Evolutionary conservation across 2,329 filamentous ascomycete species (phyloP).

Genomic region (Exophiala phaeomuriformis): DNA sequence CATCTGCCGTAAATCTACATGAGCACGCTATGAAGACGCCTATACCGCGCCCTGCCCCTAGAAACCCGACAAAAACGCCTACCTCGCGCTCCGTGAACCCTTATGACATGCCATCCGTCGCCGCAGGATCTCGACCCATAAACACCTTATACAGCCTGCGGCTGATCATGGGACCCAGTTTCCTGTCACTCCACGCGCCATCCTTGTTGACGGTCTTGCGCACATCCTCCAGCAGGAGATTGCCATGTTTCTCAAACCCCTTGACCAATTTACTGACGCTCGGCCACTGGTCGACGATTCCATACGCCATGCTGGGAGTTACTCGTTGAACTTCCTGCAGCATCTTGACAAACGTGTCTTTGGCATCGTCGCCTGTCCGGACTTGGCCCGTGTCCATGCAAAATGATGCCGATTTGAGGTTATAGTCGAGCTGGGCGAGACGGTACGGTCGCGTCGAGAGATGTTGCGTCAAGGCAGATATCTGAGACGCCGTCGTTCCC

Average conservation of each 20-base stretch:
- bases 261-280: slow-evolving; percentile 52
- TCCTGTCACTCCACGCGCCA: slow-evolving; percentile 39
- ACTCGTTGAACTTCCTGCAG: slow-evolving; percentile 66
- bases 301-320: slow-evolving; percentile 64
- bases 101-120: slow-evolving; percentile 35
- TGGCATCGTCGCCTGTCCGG: slow-evolving; percentile 52
- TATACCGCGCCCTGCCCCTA: no score
- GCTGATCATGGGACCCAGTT: slow-evolving; percentile 43
- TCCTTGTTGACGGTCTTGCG: slow-evolving; percentile 45
- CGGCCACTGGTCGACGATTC: slow-evolving; percentile 56
- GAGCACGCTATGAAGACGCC: no score
- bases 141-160: slow-evolving; percentile 45
- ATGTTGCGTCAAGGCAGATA: slow-evolving; percentile 67
- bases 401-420: slow-evolving; percentile 53
- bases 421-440: slow-evolving; percentile 40
- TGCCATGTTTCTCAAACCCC: slow-evolving; percentile 54
- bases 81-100: not conserved
- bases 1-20: no score
- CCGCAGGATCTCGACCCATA: slow-evolving; percentile 40
- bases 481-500: slow-evolving; percentile 64
- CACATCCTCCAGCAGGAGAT: slow-evolving; percentile 55
- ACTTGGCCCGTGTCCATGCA: slow-evolving; percentile 77
- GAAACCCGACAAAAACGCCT: not conserved
- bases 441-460: slow-evolving; percentile 70
- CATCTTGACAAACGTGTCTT: slow-evolving; percentile 66